Conservation (phyloP, 176 grass and related monocot genomes). For the Rhynchospora breviuscula region DNA sequence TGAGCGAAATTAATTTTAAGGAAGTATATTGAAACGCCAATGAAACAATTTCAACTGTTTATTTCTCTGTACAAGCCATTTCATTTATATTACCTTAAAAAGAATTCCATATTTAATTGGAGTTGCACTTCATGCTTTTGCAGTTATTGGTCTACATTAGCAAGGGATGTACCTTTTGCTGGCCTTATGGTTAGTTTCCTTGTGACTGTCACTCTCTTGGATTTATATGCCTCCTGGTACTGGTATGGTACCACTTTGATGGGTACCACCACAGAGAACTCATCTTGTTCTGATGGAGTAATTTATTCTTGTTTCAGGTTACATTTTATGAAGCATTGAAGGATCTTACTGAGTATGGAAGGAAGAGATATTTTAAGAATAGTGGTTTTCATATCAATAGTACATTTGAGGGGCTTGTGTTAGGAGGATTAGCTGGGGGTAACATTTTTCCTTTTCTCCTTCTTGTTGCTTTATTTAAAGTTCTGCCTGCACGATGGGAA, state of each 20-base stretch:
- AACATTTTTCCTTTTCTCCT: slow-evolving; percentile 16
- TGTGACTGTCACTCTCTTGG: slow-evolving; percentile 13
- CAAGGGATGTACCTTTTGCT: slow-evolving; percentile 97
- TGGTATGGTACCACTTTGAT: background rate
- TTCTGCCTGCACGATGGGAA: background rate
- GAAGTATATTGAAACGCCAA: background rate
- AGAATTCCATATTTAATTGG: background rate
- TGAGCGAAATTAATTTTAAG: background rate
- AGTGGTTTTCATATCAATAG: slow-evolving; percentile 54
- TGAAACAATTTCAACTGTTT: background rate
- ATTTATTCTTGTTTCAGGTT: slow-evolving; percentile 37
- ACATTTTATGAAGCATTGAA: slow-evolving; percentile 93
- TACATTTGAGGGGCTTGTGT: slow-evolving; percentile 78
- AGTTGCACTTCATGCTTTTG: background rate
- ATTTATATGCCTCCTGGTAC: background rate
- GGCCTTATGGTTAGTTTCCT: slow-evolving; percentile 68
- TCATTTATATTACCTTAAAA: background rate
- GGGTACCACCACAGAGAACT: slow-evolving; percentile 9
- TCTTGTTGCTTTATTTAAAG: slow-evolving; percentile 12
- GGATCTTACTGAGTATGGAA: slow-evolving; percentile 51
- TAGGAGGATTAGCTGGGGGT: slow-evolving; percentile 86
- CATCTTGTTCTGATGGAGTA: background rate
- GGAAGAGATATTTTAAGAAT: slow-evolving; percentile 51
- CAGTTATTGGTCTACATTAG: slow-evolving; percentile 96
- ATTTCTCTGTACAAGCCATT: background rate